A percentile compares a stretch with the other conserved stretches of the same genome.
Conservation (phyloP, 768 basidiomycete genomes). For the Leccinum obscurum region DNA sequence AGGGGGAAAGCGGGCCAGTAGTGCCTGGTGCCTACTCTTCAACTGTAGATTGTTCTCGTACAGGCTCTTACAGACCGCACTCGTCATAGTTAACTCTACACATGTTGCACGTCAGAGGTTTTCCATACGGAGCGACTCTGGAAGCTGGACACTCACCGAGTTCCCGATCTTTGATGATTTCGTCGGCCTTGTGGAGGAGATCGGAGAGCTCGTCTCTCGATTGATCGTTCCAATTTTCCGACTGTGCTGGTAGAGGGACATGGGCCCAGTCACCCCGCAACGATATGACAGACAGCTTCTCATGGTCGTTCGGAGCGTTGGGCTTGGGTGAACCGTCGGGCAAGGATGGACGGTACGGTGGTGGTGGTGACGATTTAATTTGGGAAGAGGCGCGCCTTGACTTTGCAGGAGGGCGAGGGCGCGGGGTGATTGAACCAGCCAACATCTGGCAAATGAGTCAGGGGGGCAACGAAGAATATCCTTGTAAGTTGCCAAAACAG, state of each 20-base stretch:
- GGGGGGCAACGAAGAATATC: slow-evolving; percentile 19
- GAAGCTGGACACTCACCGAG: slow-evolving; percentile 50
- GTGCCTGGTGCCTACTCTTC: slow-evolving; percentile 69
- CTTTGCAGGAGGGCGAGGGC: slow-evolving; percentile 73
- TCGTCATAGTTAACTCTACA: slow-evolving; percentile 63
- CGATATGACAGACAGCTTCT: slow-evolving; percentile 35
- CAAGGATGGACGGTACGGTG: slow-evolving; percentile 53
- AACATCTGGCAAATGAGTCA: slow-evolving; percentile 39
- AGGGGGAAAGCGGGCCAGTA: slow-evolving; percentile 62
- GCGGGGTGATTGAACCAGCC: slow-evolving; percentile 44
- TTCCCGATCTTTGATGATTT: slow-evolving; percentile 74
- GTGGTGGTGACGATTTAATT: slow-evolving; percentile 47
- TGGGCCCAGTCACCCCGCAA: slow-evolving; percentile 12
- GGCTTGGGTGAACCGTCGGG: slow-evolving; percentile 28
- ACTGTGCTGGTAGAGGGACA: slow-evolving; percentile 29
- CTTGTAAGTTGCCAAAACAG: not conserved
- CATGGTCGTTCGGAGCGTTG: slow-evolving; percentile 26
- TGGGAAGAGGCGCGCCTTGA: slow-evolving; percentile 47
- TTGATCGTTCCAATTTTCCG: slow-evolving; percentile 57
- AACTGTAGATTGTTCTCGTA: slow-evolving; percentile 69
- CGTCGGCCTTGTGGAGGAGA: slow-evolving; percentile 70
- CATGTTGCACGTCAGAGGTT: slow-evolving; percentile 24
- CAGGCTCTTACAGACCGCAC: slow-evolving; percentile 66
- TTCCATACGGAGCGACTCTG: not conserved
- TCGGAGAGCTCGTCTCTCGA: slow-evolving; percentile 74